phyloP scores from a whole-genome alignment of 2,329 filamentous ascomycete species.

The Trichoderma sp. region DNA sequence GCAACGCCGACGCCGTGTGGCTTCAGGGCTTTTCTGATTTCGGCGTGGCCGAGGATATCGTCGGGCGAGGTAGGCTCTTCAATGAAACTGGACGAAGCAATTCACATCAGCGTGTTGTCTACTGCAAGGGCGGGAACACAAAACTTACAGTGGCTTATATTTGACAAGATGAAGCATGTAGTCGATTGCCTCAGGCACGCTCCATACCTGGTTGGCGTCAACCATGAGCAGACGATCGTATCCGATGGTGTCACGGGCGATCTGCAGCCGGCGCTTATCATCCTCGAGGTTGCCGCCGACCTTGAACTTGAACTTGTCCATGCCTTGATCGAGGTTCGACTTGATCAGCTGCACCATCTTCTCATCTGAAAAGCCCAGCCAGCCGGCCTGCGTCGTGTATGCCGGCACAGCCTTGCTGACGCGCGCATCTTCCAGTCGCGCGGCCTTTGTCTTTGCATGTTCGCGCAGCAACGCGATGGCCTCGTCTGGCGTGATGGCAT shows the following conservation, averaged over 20 bases:
- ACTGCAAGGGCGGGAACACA: not conserved
- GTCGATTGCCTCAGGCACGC: slow-evolving; percentile 78
- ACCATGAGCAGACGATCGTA: slow-evolving; percentile 89
- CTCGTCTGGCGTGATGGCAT: slow-evolving; percentile 82
- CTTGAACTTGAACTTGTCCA: slow-evolving; percentile 85
- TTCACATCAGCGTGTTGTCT: not conserved
- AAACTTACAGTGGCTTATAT: slow-evolving; percentile 58
- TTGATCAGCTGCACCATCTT: slow-evolving; percentile 74
- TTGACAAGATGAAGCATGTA: slow-evolving; percentile 79
- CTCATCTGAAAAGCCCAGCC: slow-evolving; percentile 84
- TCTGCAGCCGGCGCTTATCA: slow-evolving; percentile 65
- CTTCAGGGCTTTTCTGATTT: slow-evolving; percentile 73
- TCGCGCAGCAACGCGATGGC: slow-evolving; percentile 67
- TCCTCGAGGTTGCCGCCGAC: slow-evolving; percentile 72
- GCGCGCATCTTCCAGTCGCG: slow-evolving; percentile 69
- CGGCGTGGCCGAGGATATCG: slow-evolving; percentile 82
- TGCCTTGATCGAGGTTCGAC: slow-evolving; percentile 72
- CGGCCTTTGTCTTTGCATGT: slow-evolving; percentile 62
- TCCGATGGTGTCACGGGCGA: slow-evolving; percentile 75
- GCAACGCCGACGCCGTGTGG: slow-evolving; percentile 76
- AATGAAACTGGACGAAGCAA: slow-evolving; percentile 66
- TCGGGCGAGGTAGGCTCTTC: slow-evolving; percentile 89
- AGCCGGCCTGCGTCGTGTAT: slow-evolving; percentile 85
- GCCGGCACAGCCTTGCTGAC: slow-evolving; percentile 73
- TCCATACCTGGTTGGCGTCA: slow-evolving; percentile 90